Conservation (phyloP, 2,329 filamentous ascomycete genomes). For the Colletotrichum falcatum region DNA sequence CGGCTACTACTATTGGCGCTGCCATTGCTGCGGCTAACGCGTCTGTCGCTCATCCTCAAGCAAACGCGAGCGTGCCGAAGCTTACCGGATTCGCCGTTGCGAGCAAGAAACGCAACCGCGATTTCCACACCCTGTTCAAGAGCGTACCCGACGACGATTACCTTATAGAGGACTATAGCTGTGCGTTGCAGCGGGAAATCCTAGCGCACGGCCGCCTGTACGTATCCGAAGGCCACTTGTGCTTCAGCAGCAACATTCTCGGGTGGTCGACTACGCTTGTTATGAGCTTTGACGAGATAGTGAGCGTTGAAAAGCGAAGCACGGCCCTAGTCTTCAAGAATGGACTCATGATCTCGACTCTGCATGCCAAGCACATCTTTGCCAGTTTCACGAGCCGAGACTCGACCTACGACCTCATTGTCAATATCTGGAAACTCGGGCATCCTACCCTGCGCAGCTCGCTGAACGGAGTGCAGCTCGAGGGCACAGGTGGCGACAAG, state of each 20-base stretch:
- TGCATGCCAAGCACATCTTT: conserved; percentile 96
- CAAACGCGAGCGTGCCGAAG: conserved; percentile 73
- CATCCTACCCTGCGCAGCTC: conserved; percentile 93
- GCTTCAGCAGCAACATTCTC: conserved; percentile 98
- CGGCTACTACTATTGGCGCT: conserved; percentile 76
- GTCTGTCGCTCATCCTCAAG: conserved; percentile 74
- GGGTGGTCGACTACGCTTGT: conserved; percentile 98
- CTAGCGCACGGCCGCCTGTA: conserved; percentile 93
- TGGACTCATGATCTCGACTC: conserved; percentile 93
- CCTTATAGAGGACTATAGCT: conserved; percentile 98
- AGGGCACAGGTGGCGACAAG: conserved; percentile 87
- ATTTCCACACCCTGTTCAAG: conserved; percentile 93
- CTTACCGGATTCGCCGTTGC: conserved; percentile 96
- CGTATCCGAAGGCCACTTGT: conserved; percentile 96
- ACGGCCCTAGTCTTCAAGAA: conserved; percentile 97
- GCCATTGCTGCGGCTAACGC: conserved; percentile 76
- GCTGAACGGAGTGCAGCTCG: conserved; percentile 86
- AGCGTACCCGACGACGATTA: conserved; percentile 99
- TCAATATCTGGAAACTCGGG: conserved; percentile 98
- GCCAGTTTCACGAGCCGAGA: conserved; percentile 95
- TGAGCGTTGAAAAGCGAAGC: conserved; percentile 95
- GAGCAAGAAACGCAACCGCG: conserved; percentile 93
- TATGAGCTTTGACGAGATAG: conserved; percentile 98
- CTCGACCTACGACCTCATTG: conserved; percentile 95
- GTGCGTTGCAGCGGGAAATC: conserved; percentile 94